These are phyloP conservation scores for Zoysia japonica DNA, from an alignment of 176 grass and related monocot species.

Conservation along the genomic window DNA sequence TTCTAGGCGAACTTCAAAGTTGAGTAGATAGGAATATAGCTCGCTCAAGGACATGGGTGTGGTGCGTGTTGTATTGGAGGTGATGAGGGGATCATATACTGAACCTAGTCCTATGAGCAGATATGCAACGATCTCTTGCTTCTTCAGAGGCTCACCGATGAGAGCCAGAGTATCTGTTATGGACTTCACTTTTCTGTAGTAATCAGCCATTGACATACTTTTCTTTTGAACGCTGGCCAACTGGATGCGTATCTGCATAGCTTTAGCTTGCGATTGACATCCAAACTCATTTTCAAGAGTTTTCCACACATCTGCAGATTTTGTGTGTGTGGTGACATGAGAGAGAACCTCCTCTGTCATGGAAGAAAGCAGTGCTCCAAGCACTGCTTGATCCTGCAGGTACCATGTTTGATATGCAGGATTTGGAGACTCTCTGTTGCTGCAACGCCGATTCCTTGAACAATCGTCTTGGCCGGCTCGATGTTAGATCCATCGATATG, in stretches of 20 bases:
- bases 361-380: neutral
- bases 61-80: neutral
- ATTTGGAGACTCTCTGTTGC: neutral
- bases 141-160: neutral
- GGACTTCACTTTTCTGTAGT: neutral
- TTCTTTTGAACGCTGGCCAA: neutral
- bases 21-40: no score
- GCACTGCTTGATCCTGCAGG: neutral
- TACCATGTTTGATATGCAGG: neutral
- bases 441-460: no score
- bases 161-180: neutral
- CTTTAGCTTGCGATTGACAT: neutral
- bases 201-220: neutral
- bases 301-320: neutral
- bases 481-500: neutral
- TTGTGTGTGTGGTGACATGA: neutral
- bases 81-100: neutral
- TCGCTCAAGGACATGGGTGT: neutral
- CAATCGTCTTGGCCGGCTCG: accelerated
- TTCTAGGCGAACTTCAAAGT: no score
- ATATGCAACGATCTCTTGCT: neutral
- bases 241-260: neutral
- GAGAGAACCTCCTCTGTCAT: neutral
- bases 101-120: neutral
- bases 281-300: neutral